Percentiles rank a stretch among this genome's conserved stretches.
These are phyloP conservation scores for Tulasnella sp. DNA, from an alignment of 768 basidiomycete species.

Conservation along the genomic window DNA sequence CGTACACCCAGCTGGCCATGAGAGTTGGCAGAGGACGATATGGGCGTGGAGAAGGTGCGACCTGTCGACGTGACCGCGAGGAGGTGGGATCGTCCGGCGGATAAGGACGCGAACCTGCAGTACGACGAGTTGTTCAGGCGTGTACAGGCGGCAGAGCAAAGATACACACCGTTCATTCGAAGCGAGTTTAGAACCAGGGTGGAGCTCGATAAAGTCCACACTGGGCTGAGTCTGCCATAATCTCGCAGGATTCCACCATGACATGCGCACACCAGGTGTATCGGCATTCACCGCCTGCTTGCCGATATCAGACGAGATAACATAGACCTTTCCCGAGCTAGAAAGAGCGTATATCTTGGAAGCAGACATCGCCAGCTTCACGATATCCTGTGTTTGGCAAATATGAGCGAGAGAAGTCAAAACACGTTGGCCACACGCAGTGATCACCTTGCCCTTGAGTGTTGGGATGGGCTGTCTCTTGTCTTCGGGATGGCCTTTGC, in stretches of 20 bases:
- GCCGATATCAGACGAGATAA: slow-evolving; percentile 40
- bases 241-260: slow-evolving; percentile 52
- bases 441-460: not conserved
- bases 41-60: slow-evolving; percentile 65
- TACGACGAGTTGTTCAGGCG: not conserved
- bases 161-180: slow-evolving; percentile 52
- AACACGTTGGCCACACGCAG: not conserved
- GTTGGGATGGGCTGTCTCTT: slow-evolving; percentile 18
- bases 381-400: slow-evolving; percentile 44
- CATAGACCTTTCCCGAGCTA: slow-evolving; percentile 60
- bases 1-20: slow-evolving; percentile 76
- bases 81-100: slow-evolving; percentile 49
- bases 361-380: slow-evolving; percentile 32
- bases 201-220: slow-evolving; percentile 45
- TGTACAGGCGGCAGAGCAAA: not conserved
- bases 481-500: slow-evolving; percentile 40
- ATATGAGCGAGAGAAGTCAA: not conserved
- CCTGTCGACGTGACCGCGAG: slow-evolving; percentile 39
- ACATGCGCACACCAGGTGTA: slow-evolving; percentile 26
- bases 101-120: slow-evolving; percentile 56
- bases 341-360: slow-evolving; percentile 63
- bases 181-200: slow-evolving; percentile 40
- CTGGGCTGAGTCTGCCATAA: slow-evolving; percentile 41
- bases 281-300: slow-evolving; percentile 36
- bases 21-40: slow-evolving; percentile 60